phyloP scores from a whole-genome alignment of 257 asterid species.

The Striga asiatica region DNA sequence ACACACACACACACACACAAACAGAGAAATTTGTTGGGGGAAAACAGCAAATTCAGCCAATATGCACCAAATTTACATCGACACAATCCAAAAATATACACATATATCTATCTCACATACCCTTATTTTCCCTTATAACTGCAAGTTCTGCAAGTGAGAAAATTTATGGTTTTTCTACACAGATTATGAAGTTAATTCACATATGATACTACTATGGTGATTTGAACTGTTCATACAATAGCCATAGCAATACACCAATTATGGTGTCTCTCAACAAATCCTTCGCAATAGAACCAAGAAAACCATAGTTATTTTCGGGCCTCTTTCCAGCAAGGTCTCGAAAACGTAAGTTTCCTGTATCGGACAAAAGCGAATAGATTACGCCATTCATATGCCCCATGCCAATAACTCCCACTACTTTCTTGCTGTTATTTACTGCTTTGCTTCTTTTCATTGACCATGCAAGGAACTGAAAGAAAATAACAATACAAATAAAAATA shows the following conservation, averaged over 20 bases:
- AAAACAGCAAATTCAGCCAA: too few species aligned
- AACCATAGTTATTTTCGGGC: constrained; percentile 24
- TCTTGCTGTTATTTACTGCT: constrained; percentile 68
- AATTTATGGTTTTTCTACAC: neutral
- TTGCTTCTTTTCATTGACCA: constrained; percentile 97
- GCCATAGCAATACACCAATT: constrained; percentile 58
- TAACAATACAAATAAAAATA: too few species aligned
- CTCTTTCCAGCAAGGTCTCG: constrained; percentile 60
- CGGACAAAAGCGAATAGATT: constrained; percentile 61
- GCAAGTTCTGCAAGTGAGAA: neutral
- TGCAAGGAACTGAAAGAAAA: constrained; percentile 48
- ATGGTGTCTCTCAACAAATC: constrained; percentile 62
- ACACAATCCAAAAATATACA: too few species aligned
- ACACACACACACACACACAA: too few species aligned
- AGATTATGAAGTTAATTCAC: neutral
- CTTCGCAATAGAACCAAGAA: constrained; percentile 37
- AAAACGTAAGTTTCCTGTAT: constrained; percentile 71
- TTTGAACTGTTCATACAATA: constrained; percentile 46
- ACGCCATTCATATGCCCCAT: constrained; percentile 94
- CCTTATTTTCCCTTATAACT: neutral
- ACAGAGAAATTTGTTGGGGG: too few species aligned
- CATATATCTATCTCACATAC: neutral
- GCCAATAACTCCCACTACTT: constrained; percentile 82
- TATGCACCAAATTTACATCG: too few species aligned
- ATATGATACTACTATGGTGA: constrained; percentile 8